Evolutionary conservation across 208 protist genomes (phyloP).

Genomic region (Acanthamoeba healyi): DNA sequence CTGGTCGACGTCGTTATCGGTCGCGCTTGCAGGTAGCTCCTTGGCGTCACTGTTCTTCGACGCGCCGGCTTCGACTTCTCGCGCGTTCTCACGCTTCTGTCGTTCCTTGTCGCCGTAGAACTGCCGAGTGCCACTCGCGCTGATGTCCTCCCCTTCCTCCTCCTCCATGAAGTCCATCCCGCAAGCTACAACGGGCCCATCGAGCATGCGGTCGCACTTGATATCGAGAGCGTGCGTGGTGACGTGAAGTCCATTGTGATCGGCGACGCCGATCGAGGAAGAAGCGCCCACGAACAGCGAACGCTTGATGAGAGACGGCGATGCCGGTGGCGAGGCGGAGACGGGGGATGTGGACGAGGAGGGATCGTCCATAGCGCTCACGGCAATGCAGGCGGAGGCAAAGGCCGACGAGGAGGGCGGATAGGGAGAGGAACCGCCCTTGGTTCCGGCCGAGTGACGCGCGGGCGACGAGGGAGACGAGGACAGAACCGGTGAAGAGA

Average conservation of each 20-base stretch:
- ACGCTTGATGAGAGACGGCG: not conserved
- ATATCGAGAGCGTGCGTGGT: not conserved
- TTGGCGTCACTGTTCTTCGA: not conserved
- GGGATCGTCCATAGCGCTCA: not conserved
- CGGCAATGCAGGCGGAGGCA: not conserved
- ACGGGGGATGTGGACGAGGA: not conserved
- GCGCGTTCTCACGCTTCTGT: not conserved
- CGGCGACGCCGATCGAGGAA: not conserved
- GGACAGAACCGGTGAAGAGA: not conserved
- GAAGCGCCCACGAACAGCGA: not conserved
- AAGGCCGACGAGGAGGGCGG: not conserved
- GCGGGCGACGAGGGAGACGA: not conserved
- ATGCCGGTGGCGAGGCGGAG: conserved; percentile 1
- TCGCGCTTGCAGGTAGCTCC: not conserved
- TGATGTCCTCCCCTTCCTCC: not conserved
- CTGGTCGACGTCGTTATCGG: not conserved
- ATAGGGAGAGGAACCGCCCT: not conserved
- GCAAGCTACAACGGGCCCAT: not conserved
- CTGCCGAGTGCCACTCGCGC: not conserved
- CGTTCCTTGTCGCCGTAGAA: conserved; percentile 2
- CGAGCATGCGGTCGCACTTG: not conserved
- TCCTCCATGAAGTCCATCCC: conserved; percentile 6
- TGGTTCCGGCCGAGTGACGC: not conserved
- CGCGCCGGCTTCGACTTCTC: not conserved
- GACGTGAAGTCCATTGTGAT: not conserved